phyloP scores from a whole-genome alignment of 331 rosid species.

The Acacia concinna region DNA sequence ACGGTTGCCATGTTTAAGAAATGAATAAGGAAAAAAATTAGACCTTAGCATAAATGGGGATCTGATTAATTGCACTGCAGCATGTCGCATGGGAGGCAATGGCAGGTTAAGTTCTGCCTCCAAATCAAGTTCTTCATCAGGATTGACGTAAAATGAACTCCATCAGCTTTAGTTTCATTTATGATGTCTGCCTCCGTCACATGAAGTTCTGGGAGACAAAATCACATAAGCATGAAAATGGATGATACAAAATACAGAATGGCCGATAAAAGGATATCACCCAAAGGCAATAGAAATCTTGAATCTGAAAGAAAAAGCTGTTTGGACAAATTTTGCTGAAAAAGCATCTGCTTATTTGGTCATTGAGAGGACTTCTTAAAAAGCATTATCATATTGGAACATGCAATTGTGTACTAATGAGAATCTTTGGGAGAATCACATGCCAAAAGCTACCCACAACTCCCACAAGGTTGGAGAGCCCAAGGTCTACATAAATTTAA shows the following conservation, averaged over 20 bases:
- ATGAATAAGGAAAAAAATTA: conserved; percentile 16
- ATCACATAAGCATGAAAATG: neutral
- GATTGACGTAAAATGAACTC: conserved; percentile 94
- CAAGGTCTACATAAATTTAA: neutral
- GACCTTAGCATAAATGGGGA: conserved; percentile 64
- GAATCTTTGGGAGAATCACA: neutral
- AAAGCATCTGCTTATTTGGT: neutral
- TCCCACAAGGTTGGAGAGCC: neutral
- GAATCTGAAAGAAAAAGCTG: neutral
- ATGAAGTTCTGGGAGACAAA: conserved; percentile 70
- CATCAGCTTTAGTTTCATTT: conserved; percentile 68
- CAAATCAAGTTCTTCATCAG: conserved; percentile 72
- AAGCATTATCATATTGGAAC: neutral
- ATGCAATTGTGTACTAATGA: neutral
- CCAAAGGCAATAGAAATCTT: neutral
- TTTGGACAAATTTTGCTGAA: neutral
- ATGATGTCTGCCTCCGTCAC: conserved; percentile 89
- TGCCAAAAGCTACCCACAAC: neutral
- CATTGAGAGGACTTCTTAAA: neutral
- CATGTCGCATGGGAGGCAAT: conserved; percentile 75
- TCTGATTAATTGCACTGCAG: conserved; percentile 58
- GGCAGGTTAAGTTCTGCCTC: conserved; percentile 82
- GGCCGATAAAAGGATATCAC: neutral
- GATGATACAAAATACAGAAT: neutral
- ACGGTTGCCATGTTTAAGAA: neutral